A percentile compares a stretch with the other conserved stretches of the same genome.
phyloP scores from a whole-genome alignment of 257 asterid species.

The Cordia subcordata region DNA sequence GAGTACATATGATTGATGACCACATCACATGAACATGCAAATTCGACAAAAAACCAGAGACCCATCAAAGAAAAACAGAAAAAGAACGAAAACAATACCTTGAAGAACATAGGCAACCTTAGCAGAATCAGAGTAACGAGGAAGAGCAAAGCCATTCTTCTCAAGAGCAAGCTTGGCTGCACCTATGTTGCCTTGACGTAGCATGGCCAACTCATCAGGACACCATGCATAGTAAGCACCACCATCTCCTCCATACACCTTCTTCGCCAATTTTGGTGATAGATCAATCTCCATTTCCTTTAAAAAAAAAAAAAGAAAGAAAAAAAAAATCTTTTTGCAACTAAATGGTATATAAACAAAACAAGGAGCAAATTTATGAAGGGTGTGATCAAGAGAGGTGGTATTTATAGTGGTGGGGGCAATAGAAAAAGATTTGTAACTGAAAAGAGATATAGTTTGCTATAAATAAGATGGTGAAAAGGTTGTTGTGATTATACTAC shows the following conservation, averaged over 20 bases:
- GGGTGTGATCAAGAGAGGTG: too few species aligned
- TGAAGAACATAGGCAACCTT: conserved; percentile 74
- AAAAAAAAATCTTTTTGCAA: too few species aligned
- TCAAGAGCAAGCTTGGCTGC: conserved; percentile 62
- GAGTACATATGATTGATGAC: too few species aligned
- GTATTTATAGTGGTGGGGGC: too few species aligned
- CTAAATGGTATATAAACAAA: too few species aligned
- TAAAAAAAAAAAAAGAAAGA: too few species aligned
- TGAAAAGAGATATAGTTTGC: too few species aligned
- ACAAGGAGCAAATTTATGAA: too few species aligned
- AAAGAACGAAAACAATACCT: conserved; percentile 24
- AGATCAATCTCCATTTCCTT: conserved; percentile 55
- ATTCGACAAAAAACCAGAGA: too few species aligned
- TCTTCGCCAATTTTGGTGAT: conserved; percentile 50
- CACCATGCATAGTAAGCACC: conserved; percentile 75
- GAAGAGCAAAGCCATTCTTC: conserved; percentile 56
- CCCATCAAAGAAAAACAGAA: background rate
- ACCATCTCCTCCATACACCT: conserved; percentile 65
- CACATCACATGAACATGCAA: background rate
- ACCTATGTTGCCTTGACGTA: conserved; percentile 57
- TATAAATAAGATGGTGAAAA: too few species aligned
- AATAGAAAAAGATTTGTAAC: too few species aligned
- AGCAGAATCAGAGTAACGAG: conserved; percentile 65
- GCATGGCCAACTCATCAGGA: conserved; percentile 64
- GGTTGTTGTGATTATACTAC: too few species aligned